A percentile compares a stretch with the other conserved stretches of the same genome.
Evolutionary conservation across 2,329 filamentous ascomycete genomes (phyloP).

Genomic region (Coniochaeta ligniaria): DNA sequence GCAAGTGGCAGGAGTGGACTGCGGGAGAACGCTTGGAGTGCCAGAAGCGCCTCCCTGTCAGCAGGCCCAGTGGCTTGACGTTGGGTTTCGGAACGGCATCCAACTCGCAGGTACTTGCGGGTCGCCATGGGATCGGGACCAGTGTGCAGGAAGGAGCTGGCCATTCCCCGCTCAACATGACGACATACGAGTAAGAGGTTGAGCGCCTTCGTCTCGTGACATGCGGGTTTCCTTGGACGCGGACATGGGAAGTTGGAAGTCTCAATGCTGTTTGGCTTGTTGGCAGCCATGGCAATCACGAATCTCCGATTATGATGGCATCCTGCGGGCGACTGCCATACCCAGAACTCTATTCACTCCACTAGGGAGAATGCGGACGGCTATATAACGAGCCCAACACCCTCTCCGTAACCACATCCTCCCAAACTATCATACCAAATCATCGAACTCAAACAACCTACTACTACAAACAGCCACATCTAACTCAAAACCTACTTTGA

Average conservation of each 20-base stretch:
- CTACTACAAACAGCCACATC: not conserved
- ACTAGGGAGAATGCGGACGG: not conserved
- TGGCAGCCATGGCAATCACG: not conserved
- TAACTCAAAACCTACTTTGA: not conserved
- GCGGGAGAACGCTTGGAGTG: too few species aligned
- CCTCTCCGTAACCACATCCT: not conserved
- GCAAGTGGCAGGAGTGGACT: too few species aligned
- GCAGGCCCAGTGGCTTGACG: not conserved
- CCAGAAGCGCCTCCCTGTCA: not conserved
- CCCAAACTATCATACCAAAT: slow-evolving; percentile 6
- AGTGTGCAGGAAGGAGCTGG: not conserved
- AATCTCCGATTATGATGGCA: not conserved
- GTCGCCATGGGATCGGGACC: not conserved
- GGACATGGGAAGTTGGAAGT: not conserved
- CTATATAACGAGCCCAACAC: slow-evolving; percentile 9
- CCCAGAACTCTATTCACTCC: not conserved
- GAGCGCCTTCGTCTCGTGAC: not conserved
- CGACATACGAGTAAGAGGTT: not conserved
- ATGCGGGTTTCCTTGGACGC: not conserved
- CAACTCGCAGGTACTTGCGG: not conserved
- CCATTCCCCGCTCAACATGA: not conserved
- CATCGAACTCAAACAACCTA: not conserved
- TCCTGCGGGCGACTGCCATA: not conserved
- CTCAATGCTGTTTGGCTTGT: not conserved
- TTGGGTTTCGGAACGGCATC: not conserved